Conservation (phyloP, 306 rosid species). For the Biancaea sappan region DNA sequence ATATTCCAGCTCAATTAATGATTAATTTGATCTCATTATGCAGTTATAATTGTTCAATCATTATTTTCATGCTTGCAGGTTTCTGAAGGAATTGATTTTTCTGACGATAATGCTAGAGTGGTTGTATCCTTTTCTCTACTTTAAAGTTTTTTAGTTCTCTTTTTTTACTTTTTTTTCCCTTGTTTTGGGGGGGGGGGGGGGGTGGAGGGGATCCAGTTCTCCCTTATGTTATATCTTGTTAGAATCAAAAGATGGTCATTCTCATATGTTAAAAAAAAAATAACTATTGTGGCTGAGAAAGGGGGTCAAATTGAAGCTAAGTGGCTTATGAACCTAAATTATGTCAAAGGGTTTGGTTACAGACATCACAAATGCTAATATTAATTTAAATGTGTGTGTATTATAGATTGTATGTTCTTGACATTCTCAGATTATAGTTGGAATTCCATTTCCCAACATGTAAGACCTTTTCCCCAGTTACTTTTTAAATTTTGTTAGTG, state of each 20-base stretch:
- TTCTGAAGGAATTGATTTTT: conserved; percentile 95
- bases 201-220: conserved; percentile 9
- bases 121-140: conserved; percentile 82
- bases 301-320: not conserved
- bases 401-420: conserved; percentile 48
- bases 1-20: conserved; percentile 1
- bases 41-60: conserved; percentile 31
- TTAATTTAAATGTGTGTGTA: conserved; percentile 20
- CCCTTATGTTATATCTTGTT: conserved; percentile 18
- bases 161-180: conserved; percentile 19
- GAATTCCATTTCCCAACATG: conserved; percentile 96
- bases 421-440: conserved; percentile 88
- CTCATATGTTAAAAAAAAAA: conserved; percentile 14
- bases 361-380: conserved; percentile 10
- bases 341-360: conserved; percentile 19
- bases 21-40: conserved; percentile 24
- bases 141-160: conserved; percentile 1
- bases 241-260: conserved; percentile 6
- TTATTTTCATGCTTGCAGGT: conserved; percentile 63
- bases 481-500: conserved; percentile 23
- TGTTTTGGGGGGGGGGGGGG: not conserved
- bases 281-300: conserved; percentile 1
- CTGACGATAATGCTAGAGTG: conserved; percentile 91
- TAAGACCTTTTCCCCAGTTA: conserved; percentile 51
- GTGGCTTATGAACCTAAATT: conserved; percentile 2